These are phyloP conservation scores for Leucogyrophana mollusca DNA, from an alignment of 768 basidiomycete genomes.

Conservation along the genomic window DNA sequence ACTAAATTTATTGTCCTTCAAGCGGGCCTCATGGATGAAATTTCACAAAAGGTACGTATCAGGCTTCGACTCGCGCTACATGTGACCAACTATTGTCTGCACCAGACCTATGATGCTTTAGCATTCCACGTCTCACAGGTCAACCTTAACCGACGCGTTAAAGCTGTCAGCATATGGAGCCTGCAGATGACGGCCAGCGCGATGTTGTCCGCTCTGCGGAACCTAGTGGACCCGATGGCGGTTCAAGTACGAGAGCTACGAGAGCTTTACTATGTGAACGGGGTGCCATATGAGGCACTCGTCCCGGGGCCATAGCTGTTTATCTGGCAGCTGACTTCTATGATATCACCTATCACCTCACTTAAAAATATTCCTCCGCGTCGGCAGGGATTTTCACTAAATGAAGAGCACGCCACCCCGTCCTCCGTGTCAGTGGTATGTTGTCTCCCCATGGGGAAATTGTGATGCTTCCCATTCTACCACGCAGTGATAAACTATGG, in stretches of 20 bases:
- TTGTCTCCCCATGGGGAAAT: not conserved
- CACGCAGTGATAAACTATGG: not conserved
- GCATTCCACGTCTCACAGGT: slow-evolving; percentile 93
- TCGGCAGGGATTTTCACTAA: no score
- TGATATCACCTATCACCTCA: not conserved
- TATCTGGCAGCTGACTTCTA: not conserved
- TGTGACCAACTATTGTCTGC: not conserved
- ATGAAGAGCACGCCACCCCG: not conserved
- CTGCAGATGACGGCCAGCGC: slow-evolving; percentile 90
- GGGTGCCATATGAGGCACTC: slow-evolving; percentile 28
- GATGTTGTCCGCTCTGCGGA: slow-evolving; percentile 76
- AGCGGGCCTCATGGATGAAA: slow-evolving; percentile 92
- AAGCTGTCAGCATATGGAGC: slow-evolving; percentile 91
- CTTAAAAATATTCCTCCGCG: no score
- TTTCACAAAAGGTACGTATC: slow-evolving; percentile 70
- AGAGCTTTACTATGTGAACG: slow-evolving; percentile 29
- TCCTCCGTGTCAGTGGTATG: not conserved
- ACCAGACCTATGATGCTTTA: slow-evolving; percentile 83
- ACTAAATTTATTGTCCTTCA: slow-evolving; percentile 16
- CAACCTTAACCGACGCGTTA: slow-evolving; percentile 86
- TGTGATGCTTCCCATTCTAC: no score
- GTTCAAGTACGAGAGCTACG: slow-evolving; percentile 24
- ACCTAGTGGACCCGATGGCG: slow-evolving; percentile 66
- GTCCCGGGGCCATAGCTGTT: slow-evolving; percentile 14
- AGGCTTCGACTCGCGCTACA: not conserved